Conservation (phyloP, 2,329 filamentous ascomycete genomes). For the Ceratocystis destructans region DNA sequence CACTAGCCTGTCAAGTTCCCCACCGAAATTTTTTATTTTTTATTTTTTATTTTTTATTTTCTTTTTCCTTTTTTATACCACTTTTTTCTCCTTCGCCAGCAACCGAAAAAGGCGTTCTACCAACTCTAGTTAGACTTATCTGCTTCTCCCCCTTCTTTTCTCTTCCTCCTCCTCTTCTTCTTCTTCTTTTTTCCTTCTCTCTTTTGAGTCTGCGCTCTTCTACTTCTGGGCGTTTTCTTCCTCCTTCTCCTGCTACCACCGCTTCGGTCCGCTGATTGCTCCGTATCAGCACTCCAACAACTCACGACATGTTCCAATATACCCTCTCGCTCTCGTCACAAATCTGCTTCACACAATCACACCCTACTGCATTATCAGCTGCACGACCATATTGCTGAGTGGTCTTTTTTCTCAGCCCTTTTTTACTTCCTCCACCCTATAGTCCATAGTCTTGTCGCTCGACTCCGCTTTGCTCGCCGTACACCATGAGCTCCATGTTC, state of each 20-base stretch:
- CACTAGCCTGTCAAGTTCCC: background rate
- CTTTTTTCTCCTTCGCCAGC: background rate
- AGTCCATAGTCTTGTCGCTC: background rate
- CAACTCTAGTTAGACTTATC: background rate
- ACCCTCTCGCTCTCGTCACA: constrained; percentile 9
- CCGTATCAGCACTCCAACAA: background rate
- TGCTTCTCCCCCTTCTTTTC: background rate
- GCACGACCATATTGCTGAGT: constrained; percentile 16
- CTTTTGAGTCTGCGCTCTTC: background rate
- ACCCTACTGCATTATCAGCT: constrained; percentile 7
- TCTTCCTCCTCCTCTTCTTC: background rate
- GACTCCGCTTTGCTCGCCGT: background rate
- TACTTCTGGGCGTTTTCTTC: background rate
- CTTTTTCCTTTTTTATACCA: background rate
- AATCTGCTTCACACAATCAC: constrained; percentile 18
- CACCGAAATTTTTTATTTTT: constrained; percentile 3
- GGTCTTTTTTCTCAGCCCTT: background rate
- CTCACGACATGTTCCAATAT: constrained; percentile 18
- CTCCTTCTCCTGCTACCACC: no score
- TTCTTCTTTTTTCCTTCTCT: background rate
- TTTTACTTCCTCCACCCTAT: background rate
- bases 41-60: background rate
- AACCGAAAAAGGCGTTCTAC: background rate
- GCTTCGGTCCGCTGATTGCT: constrained; percentile 6
- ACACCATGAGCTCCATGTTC: constrained; percentile 50